These are phyloP conservation scores for Naegleria fowleri DNA, from an alignment of 208 protist species.

Conservation along the genomic window DNA sequence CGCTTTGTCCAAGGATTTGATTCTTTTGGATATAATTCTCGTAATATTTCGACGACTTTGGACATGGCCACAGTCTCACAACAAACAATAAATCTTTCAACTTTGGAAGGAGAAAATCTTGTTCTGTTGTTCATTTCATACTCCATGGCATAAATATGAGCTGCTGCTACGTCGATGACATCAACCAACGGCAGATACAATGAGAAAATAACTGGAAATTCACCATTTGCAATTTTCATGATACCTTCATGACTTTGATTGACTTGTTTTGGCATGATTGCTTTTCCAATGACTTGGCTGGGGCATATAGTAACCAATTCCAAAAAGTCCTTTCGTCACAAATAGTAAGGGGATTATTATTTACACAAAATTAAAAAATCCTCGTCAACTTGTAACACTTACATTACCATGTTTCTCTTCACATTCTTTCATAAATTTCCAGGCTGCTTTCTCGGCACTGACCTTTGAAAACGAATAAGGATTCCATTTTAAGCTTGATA, in stretches of 20 bases:
- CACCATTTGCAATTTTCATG: neutral
- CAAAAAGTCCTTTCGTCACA: neutral
- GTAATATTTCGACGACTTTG: neutral
- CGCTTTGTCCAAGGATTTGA: neutral
- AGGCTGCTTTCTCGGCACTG: neutral
- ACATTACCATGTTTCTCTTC: neutral
- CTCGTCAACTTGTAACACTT: too few relatives aligned
- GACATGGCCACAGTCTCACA: neutral
- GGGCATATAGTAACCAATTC: neutral
- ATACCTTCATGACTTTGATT: neutral
- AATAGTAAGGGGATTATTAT: too few relatives aligned
- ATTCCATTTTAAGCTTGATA: neutral
- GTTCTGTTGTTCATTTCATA: neutral
- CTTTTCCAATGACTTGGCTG: neutral
- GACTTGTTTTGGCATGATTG: neutral
- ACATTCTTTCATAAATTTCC: neutral
- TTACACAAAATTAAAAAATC: too few relatives aligned
- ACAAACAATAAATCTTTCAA: constrained; percentile 9
- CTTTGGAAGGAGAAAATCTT: constrained; percentile 10
- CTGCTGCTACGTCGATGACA: neutral
- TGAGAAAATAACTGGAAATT: neutral
- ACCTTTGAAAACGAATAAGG: neutral
- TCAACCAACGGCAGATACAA: neutral
- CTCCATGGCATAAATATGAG: neutral
- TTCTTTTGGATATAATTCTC: neutral